Evolutionary conservation across 805 yeast genomes (phyloP).

Genomic region (Saturnispora sekii): DNA sequence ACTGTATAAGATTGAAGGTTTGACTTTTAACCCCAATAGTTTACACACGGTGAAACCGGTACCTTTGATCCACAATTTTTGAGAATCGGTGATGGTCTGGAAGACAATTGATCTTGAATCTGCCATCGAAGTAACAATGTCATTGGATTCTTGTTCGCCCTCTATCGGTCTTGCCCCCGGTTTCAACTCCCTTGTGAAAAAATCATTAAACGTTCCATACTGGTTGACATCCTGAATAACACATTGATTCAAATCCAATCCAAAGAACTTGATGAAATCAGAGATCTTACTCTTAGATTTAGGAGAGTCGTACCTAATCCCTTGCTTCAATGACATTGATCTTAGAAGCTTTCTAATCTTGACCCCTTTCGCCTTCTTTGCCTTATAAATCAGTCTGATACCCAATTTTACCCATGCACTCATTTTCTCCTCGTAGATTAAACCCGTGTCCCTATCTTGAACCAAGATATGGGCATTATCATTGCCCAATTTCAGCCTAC

Average conservation of each 20-base stretch:
- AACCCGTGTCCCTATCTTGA: slow-evolving; percentile 84
- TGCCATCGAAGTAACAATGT: slow-evolving; percentile 66
- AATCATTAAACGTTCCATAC: slow-evolving; percentile 75
- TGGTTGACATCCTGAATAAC: slow-evolving; percentile 34
- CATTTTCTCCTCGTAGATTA: slow-evolving; percentile 89
- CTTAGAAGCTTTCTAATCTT: slow-evolving; percentile 52
- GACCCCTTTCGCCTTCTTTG: slow-evolving; percentile 39
- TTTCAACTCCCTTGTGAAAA: slow-evolving; percentile 71
- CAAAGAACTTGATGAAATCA: slow-evolving; percentile 74
- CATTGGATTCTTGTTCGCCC: slow-evolving; percentile 33
- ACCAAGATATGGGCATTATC: slow-evolving; percentile 92
- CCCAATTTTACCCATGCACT: slow-evolving; percentile 82
- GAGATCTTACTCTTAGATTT: slow-evolving; percentile 56
- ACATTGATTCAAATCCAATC: slow-evolving; percentile 61
- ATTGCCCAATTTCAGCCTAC: slow-evolving; percentile 75
- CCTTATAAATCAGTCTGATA: slow-evolving; percentile 71
- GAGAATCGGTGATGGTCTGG: slow-evolving; percentile 47
- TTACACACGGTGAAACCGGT: slow-evolving; percentile 58
- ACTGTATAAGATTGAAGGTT: slow-evolving; percentile 28
- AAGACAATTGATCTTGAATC: slow-evolving; percentile 80
- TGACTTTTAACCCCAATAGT: slow-evolving; percentile 25
- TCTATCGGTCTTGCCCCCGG: slow-evolving; percentile 67
- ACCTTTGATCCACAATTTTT: slow-evolving; percentile 85
- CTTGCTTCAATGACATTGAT: slow-evolving; percentile 69
- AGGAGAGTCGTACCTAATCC: slow-evolving; percentile 69